Percentiles rank a stretch among this genome's conserved stretches.
phyloP scores from a whole-genome alignment of 2,329 filamentous ascomycete species.

The Aschersonia sp. region DNA sequence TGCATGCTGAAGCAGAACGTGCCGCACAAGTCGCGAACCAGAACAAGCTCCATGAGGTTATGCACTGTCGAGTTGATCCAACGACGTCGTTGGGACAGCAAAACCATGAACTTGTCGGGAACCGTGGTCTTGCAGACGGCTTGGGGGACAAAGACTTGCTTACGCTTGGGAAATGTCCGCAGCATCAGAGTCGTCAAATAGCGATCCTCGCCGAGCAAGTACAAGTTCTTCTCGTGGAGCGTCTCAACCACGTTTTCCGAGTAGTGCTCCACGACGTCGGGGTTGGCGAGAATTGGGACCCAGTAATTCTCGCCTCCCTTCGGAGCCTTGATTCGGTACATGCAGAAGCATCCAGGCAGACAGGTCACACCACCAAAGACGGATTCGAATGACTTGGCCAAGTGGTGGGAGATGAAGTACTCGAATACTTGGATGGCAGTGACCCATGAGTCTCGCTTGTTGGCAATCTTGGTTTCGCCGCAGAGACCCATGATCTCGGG shows the following conservation, averaged over 20 bases:
- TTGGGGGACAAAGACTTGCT: conserved; percentile 96
- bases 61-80: conserved; percentile 99
- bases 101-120: conserved; percentile 78
- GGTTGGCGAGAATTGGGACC: conserved; percentile 96
- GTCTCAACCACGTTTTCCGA: conserved; percentile 98
- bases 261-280: conserved; percentile 97
- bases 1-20: conserved; percentile 99
- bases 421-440: conserved; percentile 98
- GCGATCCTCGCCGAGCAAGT: conserved; percentile 84
- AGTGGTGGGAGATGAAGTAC: conserved; percentile 97
- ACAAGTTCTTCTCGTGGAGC: conserved; percentile 90
- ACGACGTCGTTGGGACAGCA: conserved; percentile 85
- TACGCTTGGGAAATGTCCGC: conserved; percentile 95
- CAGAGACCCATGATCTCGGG: conserved; percentile 98
- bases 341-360: conserved; percentile 97
- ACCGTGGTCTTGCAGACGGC: conserved; percentile 98
- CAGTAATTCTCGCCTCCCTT: conserved; percentile 99
- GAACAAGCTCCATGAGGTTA: conserved; percentile 92
- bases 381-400: conserved; percentile 93
- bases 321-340: conserved; percentile 99
- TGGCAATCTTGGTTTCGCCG: conserved; percentile 98
- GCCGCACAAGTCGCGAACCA: conserved; percentile 90
- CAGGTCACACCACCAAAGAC: conserved; percentile 98
- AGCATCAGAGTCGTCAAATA: conserved; percentile 96
- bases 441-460: conserved; percentile 90